These are phyloP conservation scores for Coriaria nepalensis DNA, from an alignment of 306 rosid species.

Conservation along the genomic window DNA sequence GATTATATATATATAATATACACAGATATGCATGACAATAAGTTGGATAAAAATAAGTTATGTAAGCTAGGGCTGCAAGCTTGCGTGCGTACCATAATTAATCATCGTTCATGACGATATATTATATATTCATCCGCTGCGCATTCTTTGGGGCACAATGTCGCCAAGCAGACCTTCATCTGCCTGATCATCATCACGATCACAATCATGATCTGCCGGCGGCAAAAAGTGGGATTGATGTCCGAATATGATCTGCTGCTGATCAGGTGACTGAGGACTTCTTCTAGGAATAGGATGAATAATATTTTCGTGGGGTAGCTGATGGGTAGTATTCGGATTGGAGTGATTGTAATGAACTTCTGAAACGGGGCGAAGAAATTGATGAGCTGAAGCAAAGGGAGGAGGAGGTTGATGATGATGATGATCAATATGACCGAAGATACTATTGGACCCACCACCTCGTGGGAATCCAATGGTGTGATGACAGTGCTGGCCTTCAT, in stretches of 20 bases:
- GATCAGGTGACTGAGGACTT: too few species aligned
- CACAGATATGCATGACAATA: too few species aligned
- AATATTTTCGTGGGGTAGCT: constrained; percentile 18
- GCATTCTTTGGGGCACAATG: constrained; percentile 76
- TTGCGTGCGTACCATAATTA: too few species aligned
- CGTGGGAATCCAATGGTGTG: constrained; percentile 72
- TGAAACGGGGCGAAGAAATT: constrained; percentile 31
- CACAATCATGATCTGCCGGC: constrained; percentile 2
- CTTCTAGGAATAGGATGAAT: too few species aligned
- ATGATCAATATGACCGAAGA: too few species aligned
- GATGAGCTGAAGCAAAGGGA: constrained; percentile 19
- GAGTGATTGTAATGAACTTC: constrained; percentile 27
- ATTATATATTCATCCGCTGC: constrained; percentile 14
- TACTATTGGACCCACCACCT: constrained; percentile 18
- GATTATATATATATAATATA: too few species aligned
- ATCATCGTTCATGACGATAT: too few species aligned
- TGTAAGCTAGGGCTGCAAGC: too few species aligned
- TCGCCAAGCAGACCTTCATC: constrained; percentile 85
- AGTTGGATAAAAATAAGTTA: too few species aligned
- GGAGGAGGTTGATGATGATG: constrained; percentile 19
- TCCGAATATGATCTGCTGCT: too few species aligned
- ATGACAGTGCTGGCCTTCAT: constrained; percentile 96
- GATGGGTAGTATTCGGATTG: constrained; percentile 21
- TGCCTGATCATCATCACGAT: constrained; percentile 10
- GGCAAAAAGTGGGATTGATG: too few species aligned